Conservation (phyloP, 768 basidiomycete species). For the Boletus vermiculosoides region DNA sequence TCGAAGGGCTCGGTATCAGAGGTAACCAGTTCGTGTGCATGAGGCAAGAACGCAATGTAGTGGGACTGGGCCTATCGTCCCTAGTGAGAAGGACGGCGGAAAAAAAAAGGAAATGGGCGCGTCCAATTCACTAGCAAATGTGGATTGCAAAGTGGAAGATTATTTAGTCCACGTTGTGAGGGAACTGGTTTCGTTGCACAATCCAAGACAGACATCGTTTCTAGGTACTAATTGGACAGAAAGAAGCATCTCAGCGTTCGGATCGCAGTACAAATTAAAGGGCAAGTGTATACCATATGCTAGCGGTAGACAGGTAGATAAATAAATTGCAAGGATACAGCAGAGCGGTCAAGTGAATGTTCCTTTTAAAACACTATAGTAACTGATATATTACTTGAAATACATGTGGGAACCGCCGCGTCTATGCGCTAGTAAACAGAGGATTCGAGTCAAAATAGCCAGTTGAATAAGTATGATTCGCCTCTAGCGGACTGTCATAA, state of each 20-base stretch:
- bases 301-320: constrained; percentile 17
- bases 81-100: not conserved
- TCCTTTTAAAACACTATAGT: constrained; percentile 16
- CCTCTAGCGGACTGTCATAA: constrained; percentile 27
- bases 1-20: not conserved
- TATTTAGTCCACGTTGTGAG: not conserved
- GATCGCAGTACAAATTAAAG: constrained; percentile 18
- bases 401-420: not conserved
- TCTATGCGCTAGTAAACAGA: constrained; percentile 26
- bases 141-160: not conserved
- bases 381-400: constrained; percentile 21
- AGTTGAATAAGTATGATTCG: constrained; percentile 20
- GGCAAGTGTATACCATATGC: constrained; percentile 14
- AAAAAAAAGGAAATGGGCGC: not conserved
- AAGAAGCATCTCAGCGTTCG: constrained; percentile 1
- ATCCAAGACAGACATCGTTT: constrained; percentile 2
- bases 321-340: constrained; percentile 29
- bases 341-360: constrained; percentile 19
- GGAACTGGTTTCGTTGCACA: not conserved
- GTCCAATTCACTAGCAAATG: not conserved
- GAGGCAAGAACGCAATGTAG: not conserved
- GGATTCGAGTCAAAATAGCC: constrained; percentile 24
- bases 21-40: not conserved
- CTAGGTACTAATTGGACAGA: not conserved
- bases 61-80: not conserved